Evolutionary conservation across 768 basidiomycete species (phyloP).

Genomic region (Melanogaster broomeanus): DNA sequence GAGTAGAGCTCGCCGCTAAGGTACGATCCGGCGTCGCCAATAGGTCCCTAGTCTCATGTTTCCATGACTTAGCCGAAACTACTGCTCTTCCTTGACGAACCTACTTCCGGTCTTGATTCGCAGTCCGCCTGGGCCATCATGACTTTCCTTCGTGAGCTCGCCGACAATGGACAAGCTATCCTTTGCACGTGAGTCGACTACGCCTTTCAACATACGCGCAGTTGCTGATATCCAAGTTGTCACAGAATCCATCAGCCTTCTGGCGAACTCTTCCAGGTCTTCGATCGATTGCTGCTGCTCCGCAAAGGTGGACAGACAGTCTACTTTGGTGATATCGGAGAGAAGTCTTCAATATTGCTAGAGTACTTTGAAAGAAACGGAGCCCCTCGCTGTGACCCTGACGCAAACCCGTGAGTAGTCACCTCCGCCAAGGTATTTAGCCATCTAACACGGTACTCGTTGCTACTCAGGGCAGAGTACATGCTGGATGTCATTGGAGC

Average conservation of each 20-base stretch:
- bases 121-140: slow-evolving; percentile 54
- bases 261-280: slow-evolving; percentile 50
- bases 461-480: slow-evolving; percentile 42
- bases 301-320: slow-evolving; percentile 62
- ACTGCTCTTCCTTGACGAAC: slow-evolving; percentile 61
- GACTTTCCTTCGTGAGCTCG: slow-evolving; percentile 50
- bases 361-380: slow-evolving; percentile 27
- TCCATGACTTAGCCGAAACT: slow-evolving; percentile 36
- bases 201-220: not conserved
- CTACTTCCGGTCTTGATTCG: slow-evolving; percentile 56
- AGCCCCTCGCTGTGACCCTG: slow-evolving; percentile 13
- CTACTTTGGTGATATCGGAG: slow-evolving; percentile 56
- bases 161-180: slow-evolving; percentile 56
- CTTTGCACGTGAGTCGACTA: slow-evolving; percentile 47
- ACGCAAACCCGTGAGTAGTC: slow-evolving; percentile 27
- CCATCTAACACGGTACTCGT: not conserved
- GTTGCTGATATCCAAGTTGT: not conserved
- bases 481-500: slow-evolving; percentile 59
- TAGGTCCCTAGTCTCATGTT: not conserved
- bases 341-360: slow-evolving; percentile 21
- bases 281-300: slow-evolving; percentile 52
- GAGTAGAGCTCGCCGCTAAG: slow-evolving; percentile 60
- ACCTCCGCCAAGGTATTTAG: not conserved
- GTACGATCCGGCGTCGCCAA: slow-evolving; percentile 18
- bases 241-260: slow-evolving; percentile 37